phyloP scores from a whole-genome alignment of 148 eudicot species.

The Cornus kousa region DNA sequence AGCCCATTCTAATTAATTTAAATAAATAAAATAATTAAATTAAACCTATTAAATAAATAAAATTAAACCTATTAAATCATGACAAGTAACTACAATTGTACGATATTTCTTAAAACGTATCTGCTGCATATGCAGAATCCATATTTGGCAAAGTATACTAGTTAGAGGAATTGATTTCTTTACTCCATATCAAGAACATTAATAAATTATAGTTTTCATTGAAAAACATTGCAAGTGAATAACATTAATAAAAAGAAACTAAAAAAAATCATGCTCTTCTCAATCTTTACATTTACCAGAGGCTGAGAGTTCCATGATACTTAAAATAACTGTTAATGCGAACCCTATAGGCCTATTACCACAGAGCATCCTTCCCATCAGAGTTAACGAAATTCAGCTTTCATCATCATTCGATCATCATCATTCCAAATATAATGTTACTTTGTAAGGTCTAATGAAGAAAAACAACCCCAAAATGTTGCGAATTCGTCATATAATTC shows the following conservation, averaged over 20 bases:
- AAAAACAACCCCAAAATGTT: background rate
- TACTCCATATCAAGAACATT: no score
- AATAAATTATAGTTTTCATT: background rate
- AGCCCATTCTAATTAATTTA: no score
- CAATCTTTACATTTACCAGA: slow-evolving; percentile 1
- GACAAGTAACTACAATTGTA: no score
- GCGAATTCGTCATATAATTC: background rate
- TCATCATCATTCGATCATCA: background rate
- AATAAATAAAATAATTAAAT: no score
- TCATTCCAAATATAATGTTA: no score
- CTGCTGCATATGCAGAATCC: no score
- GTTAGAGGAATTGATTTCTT: no score
- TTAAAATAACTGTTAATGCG: background rate
- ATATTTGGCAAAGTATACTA: no score
- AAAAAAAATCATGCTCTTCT: background rate
- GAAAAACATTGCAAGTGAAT: background rate
- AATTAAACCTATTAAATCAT: no score
- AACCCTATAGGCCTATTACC: background rate
- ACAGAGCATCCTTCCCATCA: background rate
- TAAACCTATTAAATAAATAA: no score
- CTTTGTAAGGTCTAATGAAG: background rate
- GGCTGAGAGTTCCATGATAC: background rate
- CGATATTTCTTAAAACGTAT: no score
- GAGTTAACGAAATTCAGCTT: background rate
- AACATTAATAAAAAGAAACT: background rate